Conservation (phyloP, 139 green algal species). For the Axilococcus clingmanii region DNA sequence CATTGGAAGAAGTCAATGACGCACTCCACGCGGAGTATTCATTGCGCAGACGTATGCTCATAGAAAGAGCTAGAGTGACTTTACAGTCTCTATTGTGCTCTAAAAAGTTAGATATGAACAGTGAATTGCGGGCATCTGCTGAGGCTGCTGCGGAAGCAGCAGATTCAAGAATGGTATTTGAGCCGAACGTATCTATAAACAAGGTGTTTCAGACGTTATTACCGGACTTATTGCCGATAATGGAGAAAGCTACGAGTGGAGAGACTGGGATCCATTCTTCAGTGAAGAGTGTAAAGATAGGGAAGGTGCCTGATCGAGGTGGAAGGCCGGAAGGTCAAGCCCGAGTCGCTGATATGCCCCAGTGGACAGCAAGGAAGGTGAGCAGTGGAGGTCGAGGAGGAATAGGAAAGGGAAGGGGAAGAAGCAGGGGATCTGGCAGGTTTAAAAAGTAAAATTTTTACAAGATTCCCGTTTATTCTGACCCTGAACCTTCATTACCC, state of each 20-base stretch:
- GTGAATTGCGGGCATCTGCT: constrained; percentile 13
- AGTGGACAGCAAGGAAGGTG: neutral
- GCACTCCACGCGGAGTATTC: constrained; percentile 31
- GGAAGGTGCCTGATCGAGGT: constrained; percentile 48
- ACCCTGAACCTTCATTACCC: constrained; percentile 1
- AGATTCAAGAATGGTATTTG: constrained; percentile 9
- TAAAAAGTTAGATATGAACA: constrained; percentile 18
- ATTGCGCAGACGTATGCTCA: constrained; percentile 50
- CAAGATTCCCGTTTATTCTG: neutral
- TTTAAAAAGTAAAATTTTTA: constrained; percentile 5
- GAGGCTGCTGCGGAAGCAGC: constrained; percentile 13
- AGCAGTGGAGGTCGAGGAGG: neutral
- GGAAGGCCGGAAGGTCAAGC: constrained; percentile 28
- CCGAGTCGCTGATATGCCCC: constrained; percentile 26
- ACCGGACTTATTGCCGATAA: constrained; percentile 29
- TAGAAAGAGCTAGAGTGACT: constrained; percentile 48
- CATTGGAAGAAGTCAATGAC: constrained; percentile 30
- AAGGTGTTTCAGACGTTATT: constrained; percentile 15
- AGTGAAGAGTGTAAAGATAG: constrained; percentile 52
- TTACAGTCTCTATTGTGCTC: constrained; percentile 51
- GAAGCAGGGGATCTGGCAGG: neutral
- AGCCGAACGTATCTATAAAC: constrained; percentile 10
- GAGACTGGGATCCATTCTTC: neutral
- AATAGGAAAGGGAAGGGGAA: constrained; percentile 3
- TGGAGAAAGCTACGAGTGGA: constrained; percentile 25